Conservation (phyloP, 2,329 filamentous ascomycete genomes). For the Nemania diffusa region DNA sequence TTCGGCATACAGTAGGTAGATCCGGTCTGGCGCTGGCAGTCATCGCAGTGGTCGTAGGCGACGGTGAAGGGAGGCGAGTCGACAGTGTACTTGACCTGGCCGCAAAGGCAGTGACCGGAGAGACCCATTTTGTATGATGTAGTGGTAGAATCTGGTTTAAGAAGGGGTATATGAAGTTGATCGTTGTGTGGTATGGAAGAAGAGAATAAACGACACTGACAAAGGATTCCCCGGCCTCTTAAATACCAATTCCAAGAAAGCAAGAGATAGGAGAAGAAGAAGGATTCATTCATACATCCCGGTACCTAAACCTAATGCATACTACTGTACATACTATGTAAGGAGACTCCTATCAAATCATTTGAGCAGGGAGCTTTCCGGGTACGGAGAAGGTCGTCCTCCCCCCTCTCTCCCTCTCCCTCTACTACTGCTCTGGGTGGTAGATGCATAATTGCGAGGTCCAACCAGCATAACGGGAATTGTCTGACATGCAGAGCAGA, state of each 20-base stretch:
- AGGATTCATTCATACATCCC: constrained; percentile 27
- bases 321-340: constrained; percentile 21
- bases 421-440: not conserved
- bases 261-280: constrained; percentile 2
- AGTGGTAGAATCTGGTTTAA: constrained; percentile 9
- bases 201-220: constrained; percentile 5
- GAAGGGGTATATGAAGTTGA: constrained; percentile 16
- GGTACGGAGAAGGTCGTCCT: constrained; percentile 3
- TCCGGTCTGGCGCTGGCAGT: constrained; percentile 76
- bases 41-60: constrained; percentile 77
- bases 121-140: constrained; percentile 66
- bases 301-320: constrained; percentile 32
- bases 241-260: constrained; percentile 1
- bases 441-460: constrained; percentile 1
- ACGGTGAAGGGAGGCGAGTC: constrained; percentile 52
- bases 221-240: constrained; percentile 20
- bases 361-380: constrained; percentile 22
- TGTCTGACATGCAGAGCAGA: constrained; percentile 36
- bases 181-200: constrained; percentile 11
- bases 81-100: constrained; percentile 75
- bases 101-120: constrained; percentile 76
- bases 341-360: constrained; percentile 32
- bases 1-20: constrained; percentile 71
- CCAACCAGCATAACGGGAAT: constrained; percentile 18
- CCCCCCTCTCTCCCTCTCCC: constrained; percentile 5